Percentiles rank a stretch among this genome's conserved stretches.
Conservation (phyloP, 768 basidiomycete genomes). For the Gyrodon lividus region DNA sequence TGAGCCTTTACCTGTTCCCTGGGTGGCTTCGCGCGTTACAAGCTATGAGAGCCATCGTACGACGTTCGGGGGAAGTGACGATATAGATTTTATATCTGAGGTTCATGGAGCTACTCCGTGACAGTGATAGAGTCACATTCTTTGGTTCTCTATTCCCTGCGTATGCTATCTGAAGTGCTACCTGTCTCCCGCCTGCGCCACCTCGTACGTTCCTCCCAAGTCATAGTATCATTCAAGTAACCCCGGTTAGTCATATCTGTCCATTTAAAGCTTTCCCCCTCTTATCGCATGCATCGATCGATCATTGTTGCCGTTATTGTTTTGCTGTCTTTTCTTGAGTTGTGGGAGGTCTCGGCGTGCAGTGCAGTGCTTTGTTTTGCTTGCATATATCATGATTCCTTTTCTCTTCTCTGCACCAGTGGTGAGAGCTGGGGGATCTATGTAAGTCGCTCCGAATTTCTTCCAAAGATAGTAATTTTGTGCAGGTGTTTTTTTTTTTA, state of each 20-base stretch:
- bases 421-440: too few species aligned
- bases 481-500: too few species aligned
- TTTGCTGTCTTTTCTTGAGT: not conserved
- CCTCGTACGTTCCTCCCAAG: not conserved
- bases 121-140: not conserved
- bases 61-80: slow-evolving; percentile 29
- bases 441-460: too few species aligned
- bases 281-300: not conserved
- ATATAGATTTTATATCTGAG: slow-evolving; percentile 18
- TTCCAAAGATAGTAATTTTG: too few species aligned
- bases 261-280: not conserved
- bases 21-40: slow-evolving; percentile 1
- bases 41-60: slow-evolving; percentile 17
- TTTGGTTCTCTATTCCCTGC: not conserved
- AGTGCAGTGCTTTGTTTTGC: not conserved
- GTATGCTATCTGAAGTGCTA: not conserved
- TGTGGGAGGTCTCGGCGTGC: not conserved
- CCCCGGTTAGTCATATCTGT: too few species aligned
- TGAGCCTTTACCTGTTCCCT: slow-evolving; percentile 9
- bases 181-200: not conserved
- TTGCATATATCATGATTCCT: not conserved
- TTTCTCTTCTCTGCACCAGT: too few species aligned
- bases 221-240: not conserved
- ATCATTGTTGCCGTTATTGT: slow-evolving; percentile 11
- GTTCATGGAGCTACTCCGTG: slow-evolving; percentile 16